Percentiles rank a stretch among this genome's conserved stretches.
Evolutionary conservation across 495 filamentous ascomycete species (phyloP).

Genomic region (Thermothielavioides terrestris): DNA sequence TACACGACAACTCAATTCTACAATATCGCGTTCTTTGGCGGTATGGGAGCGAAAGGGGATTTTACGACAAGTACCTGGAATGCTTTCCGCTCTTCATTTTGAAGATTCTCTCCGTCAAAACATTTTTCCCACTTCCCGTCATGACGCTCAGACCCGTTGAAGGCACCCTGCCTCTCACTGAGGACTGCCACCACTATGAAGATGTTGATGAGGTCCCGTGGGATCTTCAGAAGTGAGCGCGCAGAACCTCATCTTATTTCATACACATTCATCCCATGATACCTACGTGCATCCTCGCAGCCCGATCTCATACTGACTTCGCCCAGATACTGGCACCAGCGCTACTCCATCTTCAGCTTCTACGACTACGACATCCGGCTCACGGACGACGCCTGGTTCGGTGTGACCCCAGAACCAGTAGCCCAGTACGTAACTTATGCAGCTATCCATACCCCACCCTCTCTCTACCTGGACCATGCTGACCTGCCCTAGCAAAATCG

Average conservation of each 20-base stretch:
- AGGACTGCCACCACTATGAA: slow-evolving; percentile 57
- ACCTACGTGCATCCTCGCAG: not conserved
- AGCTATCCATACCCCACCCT: not conserved
- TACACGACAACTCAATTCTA: too few species aligned
- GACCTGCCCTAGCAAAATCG: slow-evolving; percentile 54
- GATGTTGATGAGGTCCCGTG: slow-evolving; percentile 52
- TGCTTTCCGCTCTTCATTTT: too few species aligned
- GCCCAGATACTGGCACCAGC: slow-evolving; percentile 77
- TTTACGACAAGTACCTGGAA: not conserved
- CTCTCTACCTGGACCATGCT: slow-evolving; percentile 4
- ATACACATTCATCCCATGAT: not conserved
- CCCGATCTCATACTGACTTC: not conserved
- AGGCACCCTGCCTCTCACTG: slow-evolving; percentile 37
- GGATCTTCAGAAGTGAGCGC: slow-evolving; percentile 6
- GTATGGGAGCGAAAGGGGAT: not conserved
- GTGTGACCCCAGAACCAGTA: slow-evolving; percentile 85
- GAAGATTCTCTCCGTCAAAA: too few species aligned
- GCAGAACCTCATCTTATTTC: not conserved
- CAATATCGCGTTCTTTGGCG: too few species aligned
- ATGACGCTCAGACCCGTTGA: slow-evolving; percentile 13
- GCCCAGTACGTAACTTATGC: slow-evolving; percentile 69
- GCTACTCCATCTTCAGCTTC: slow-evolving; percentile 70
- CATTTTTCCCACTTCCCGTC: not conserved
- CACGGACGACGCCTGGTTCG: slow-evolving; percentile 91
- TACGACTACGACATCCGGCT: slow-evolving; percentile 83